Base-by-base conservation (phyloP, 2,329 filamentous ascomycete genomes). In the Domatiomyces globalis region DNA sequence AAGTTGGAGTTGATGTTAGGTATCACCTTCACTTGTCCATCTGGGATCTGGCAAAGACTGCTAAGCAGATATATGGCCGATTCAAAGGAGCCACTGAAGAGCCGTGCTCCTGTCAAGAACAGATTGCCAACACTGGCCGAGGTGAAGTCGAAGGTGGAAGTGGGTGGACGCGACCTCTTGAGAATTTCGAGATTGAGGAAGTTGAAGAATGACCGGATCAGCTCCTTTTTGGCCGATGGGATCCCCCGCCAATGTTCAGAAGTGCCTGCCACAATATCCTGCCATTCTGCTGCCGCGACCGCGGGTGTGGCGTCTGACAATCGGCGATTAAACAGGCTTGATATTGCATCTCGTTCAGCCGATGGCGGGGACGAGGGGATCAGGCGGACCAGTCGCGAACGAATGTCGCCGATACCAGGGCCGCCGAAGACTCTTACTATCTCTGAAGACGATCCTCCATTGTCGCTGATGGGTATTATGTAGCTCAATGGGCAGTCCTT, bases 1-100 rank as follows among this genome's bases (percentile, higher is more conserved):
- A 95, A 95, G 66, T 95, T 96, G 56, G 85, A 88, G 71, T 95
- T 94, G 60, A 96, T 86, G 3, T 86, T 87, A 0, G 90, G 92
- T 15, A 96, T 79, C 0, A 95, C 87, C 0, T 81, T 77, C 5
- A 92, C 80, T 49, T 81, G 75, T 44, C 72, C 69, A 9, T 79
- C 76, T 0, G 87, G 84, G 0, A 96, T 84, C n/a, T 80, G 80
- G 63, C 89, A 94, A 57, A 95, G 86, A 60, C 83, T 85, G 48
- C 84, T 85, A 4, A 96, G 76, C 1, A 96, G 78, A 64, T 95
- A 95, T 56, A 96, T 92, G 43, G 87, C 87, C 5, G 85, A 85
- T 66, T 96, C 92, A 58, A 96, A 90, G 53, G 84, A 90, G 29
- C 90, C 90, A 1, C 87, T 88, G 69, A 95, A 95, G 9, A 96